Conservation (phyloP, 106 monocot species). For the Alisma plantagoaquatica region DNA sequence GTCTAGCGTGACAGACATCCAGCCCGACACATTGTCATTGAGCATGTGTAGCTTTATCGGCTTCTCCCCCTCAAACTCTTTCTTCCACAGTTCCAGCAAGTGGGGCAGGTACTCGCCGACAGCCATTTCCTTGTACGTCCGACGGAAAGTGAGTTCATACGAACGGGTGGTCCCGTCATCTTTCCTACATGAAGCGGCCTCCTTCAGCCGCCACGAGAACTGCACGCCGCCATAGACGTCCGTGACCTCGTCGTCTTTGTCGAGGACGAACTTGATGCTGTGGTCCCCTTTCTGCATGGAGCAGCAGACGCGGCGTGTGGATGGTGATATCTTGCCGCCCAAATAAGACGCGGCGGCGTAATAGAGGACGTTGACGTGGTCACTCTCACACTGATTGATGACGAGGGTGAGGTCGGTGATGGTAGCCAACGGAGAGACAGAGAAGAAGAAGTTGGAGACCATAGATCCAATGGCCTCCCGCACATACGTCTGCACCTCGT, state of each 20-base stretch:
- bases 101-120: constrained; percentile 22
- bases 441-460: background rate
- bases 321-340: constrained; percentile 31
- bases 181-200: background rate
- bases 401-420: constrained; percentile 12
- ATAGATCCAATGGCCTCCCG: background rate
- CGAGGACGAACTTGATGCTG: background rate
- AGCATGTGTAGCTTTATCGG: constrained; percentile 8
- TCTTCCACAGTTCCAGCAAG: constrained; percentile 13
- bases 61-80: constrained; percentile 6
- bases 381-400: constrained; percentile 2
- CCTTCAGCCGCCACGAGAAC: constrained; percentile 7
- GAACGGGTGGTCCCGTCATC: background rate
- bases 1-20: constrained; percentile 10
- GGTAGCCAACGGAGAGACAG: background rate
- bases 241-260: background rate
- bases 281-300: background rate
- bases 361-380: constrained; percentile 43
- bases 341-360: constrained; percentile 32
- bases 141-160: constrained; percentile 9
- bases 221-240: constrained; percentile 16
- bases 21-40: background rate
- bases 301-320: background rate
- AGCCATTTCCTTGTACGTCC: constrained; percentile 6
- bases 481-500: constrained; percentile 9